Percentiles rank a stretch among this genome's conserved stretches.
phyloP scores from a whole-genome alignment of 352 stramenopile species.

The Pythium dissotocum region DNA sequence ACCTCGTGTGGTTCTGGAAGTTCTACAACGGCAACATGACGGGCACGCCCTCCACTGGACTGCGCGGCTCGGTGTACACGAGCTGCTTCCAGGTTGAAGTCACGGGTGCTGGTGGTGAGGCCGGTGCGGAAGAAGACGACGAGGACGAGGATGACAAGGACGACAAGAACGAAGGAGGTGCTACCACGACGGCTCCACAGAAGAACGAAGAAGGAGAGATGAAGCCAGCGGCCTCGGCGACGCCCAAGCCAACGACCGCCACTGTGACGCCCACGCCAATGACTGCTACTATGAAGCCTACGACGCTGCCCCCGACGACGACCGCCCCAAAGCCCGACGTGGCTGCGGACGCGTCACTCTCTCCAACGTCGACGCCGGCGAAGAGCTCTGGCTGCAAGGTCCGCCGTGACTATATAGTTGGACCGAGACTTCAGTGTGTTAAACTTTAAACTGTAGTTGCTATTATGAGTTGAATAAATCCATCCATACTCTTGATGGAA shows the following conservation, averaged over 20 bases:
- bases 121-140: background rate
- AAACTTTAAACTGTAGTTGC: background rate
- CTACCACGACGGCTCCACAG: background rate
- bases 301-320: background rate
- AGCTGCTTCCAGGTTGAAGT: slow-evolving; percentile 7
- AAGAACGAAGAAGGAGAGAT: slow-evolving; percentile 1
- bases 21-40: slow-evolving; percentile 13
- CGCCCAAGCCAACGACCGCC: background rate
- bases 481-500: background rate
- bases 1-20: slow-evolving; percentile 46
- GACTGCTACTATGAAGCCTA: background rate
- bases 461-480: background rate
- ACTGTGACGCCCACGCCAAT: background rate
- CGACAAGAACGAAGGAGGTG: background rate
- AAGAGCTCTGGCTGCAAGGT: slow-evolving; percentile 1
- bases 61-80: background rate
- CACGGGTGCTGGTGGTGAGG: background rate
- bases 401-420: background rate
- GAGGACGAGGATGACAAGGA: background rate
- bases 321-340: background rate
- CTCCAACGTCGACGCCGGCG: background rate
- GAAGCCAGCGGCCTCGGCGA: background rate
- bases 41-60: background rate
- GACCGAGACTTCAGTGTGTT: background rate
- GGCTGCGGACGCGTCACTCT: background rate